Percentiles rank a stretch among this genome's conserved stretches.
These are phyloP conservation scores for Colletotrichum viniferum DNA, from an alignment of 2,329 filamentous ascomycete genomes.

Conservation along the genomic window DNA sequence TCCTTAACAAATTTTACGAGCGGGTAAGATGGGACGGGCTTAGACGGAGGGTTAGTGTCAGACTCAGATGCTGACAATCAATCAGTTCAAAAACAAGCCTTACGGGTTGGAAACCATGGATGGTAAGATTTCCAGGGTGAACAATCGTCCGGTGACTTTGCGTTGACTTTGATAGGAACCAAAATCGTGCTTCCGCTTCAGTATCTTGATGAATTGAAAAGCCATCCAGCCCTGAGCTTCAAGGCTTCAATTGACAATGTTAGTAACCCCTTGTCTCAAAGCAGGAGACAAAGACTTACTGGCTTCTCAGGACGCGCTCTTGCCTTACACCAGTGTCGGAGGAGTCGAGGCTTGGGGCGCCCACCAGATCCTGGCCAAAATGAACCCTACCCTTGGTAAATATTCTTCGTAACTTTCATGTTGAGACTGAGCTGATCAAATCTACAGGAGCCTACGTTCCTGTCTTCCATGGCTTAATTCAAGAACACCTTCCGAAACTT, in stretches of 20 bases:
- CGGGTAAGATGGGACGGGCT: neutral
- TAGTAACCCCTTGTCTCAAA: neutral
- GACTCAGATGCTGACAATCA: neutral
- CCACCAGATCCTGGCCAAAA: neutral
- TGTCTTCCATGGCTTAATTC: neutral
- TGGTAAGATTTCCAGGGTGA: neutral
- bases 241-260: neutral
- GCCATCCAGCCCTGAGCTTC: neutral
- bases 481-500: neutral
- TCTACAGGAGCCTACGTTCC: neutral
- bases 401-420: accelerated
- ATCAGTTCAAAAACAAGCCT: neutral
- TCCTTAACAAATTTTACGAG: neutral
- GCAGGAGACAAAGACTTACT: neutral
- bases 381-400: neutral
- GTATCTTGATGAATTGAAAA: neutral
- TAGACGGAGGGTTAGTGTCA: neutral
- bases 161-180: neutral
- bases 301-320: neutral
- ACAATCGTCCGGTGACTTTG: neutral
- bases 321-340: neutral
- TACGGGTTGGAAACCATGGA: neutral
- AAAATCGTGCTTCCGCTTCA: neutral
- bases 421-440: neutral
- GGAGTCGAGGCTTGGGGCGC: neutral